Percentiles rank a stretch among this genome's conserved stretches.
Evolutionary conservation across 441 rosid genomes (phyloP).

Genomic region (Breynia disticha): DNA sequence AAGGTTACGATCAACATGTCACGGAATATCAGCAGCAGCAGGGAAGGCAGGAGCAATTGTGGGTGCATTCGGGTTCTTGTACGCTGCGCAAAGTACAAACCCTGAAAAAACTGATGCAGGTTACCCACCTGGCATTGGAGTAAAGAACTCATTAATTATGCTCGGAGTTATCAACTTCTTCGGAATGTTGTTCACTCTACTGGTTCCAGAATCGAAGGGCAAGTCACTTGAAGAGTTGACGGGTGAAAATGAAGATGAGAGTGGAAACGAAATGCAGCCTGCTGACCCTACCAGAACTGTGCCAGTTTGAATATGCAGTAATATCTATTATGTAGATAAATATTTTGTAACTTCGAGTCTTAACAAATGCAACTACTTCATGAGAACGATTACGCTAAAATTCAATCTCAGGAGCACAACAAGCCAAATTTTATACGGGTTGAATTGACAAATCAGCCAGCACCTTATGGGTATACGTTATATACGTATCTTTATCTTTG

Average conservation of each 20-base stretch:
- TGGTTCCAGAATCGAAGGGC: slow-evolving; percentile 72
- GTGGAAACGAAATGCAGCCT: slow-evolving; percentile 11
- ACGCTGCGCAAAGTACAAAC: slow-evolving; percentile 51
- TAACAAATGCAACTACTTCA: no score
- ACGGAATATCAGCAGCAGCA: slow-evolving; percentile 73
- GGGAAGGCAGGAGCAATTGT: slow-evolving; percentile 76
- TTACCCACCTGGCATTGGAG: slow-evolving; percentile 69
- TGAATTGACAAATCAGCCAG: no score
- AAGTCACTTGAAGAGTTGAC: slow-evolving; percentile 71
- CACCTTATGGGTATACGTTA: no score
- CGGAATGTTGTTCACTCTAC: slow-evolving; percentile 50
- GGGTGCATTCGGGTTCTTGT: slow-evolving; percentile 73
- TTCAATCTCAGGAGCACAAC: no score
- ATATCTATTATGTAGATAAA: neutral
- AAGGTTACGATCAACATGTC: slow-evolving; percentile 71
- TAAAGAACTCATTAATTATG: slow-evolving; percentile 49
- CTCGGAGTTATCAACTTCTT: slow-evolving; percentile 48
- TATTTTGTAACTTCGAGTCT: neutral
- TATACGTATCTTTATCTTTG: no score
- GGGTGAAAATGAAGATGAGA: slow-evolving; percentile 43
- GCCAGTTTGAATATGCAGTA: slow-evolving; percentile 23
- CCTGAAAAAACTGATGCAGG: slow-evolving; percentile 49
- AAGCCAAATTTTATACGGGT: no score
- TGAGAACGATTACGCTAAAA: no score
- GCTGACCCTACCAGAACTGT: slow-evolving; percentile 22